These are phyloP conservation scores for Entophlyctis helioformis DNA, from an alignment of 192 early-diverging fungal genomes.

Conservation along the genomic window DNA sequence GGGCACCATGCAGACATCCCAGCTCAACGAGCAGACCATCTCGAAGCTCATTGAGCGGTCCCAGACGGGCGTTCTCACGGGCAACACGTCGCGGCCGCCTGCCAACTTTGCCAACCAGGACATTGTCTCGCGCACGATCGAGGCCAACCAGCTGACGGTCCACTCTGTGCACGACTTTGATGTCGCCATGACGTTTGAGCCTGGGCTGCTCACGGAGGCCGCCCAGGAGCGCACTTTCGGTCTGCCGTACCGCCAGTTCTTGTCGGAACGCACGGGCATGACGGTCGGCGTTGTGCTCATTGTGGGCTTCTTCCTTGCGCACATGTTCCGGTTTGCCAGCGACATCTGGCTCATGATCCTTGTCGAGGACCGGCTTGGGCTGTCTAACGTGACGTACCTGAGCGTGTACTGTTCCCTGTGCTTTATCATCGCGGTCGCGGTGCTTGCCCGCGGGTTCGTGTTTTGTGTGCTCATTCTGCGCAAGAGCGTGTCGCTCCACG, in stretches of 20 bases:
- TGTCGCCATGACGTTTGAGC: conserved; percentile 9
- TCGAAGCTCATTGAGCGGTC: conserved; percentile 60
- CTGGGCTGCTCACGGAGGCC: no score
- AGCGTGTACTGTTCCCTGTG: no score
- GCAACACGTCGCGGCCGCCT: conserved; percentile 20
- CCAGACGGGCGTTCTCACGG: conserved; percentile 44
- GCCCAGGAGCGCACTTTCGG: no score
- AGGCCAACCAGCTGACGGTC: conserved; percentile 62
- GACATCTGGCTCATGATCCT: no score
- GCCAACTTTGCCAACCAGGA: conserved; percentile 42
- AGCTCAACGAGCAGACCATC: conserved; percentile 58
- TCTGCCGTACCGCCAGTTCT: no score
- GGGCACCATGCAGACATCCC: conserved; percentile 38
- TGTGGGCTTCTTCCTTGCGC: conserved; percentile 18
- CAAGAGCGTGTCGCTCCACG: conserved; percentile 18
- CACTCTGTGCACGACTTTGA: conserved; percentile 47
- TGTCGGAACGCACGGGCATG: conserved; percentile 25
- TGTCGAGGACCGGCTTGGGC: no score
- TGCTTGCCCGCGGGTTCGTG: conserved; percentile 9
- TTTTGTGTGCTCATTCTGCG: conserved; percentile 8
- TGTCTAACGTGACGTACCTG: no score
- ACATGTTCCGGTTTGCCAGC: no score
- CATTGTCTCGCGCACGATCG: conserved; percentile 46
- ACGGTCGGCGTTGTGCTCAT: conserved; percentile 25
- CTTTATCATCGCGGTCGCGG: conserved; percentile 12